Evolutionary conservation across 2,329 filamentous ascomycete genomes (phyloP), one percentile per base, ranked within the genome.

Genomic region (Boeremia exigua): DNA sequence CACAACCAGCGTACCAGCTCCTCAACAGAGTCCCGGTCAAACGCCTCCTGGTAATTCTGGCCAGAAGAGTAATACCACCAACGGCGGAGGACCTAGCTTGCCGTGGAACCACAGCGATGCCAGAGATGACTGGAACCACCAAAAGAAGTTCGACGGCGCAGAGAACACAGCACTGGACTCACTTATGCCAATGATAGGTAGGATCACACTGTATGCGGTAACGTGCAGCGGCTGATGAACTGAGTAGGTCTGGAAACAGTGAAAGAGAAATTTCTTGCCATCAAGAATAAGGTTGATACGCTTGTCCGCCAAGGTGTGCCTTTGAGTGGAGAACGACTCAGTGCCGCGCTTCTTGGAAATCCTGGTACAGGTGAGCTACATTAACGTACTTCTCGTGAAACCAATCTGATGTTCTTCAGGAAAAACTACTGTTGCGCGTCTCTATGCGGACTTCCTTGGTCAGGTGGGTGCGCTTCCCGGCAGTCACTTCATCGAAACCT

Each of bases 351-450:
- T 3, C 74, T 92, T 0, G 90, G 90, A 0, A 93, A 92, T 62
- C 89, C 90, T 0, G 90, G 90, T 3, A 92, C 89, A 53, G 88
- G 34, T 30, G 7, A 7, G 9, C 7, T 4, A 10, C 29, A 30
- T 12, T 6, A 7, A 30, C 29, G 9, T 6, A 12, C 3, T 30
- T 6, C 11, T 30, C 29, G 11, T 30, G 8, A 12, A 9, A 30
- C 2, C 9, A 30, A 30, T 9, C 29, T 30, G 29, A 30, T 30
- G 7, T 10, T 30, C 9, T 30, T 30, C 29, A 30, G 29, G 46
- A 0, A 92, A 92, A 77, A 94, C 90, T 0, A 93, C 90, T 0
- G 86, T 93, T 0, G 90, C 90, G 0, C 81, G 89, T 0, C 74
- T 89, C 0, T 92, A 91, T 54, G 87, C 84, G 0, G 80, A 84